Conservation (phyloP, 139 green algal genomes). For the Micractinium sp. region DNA sequence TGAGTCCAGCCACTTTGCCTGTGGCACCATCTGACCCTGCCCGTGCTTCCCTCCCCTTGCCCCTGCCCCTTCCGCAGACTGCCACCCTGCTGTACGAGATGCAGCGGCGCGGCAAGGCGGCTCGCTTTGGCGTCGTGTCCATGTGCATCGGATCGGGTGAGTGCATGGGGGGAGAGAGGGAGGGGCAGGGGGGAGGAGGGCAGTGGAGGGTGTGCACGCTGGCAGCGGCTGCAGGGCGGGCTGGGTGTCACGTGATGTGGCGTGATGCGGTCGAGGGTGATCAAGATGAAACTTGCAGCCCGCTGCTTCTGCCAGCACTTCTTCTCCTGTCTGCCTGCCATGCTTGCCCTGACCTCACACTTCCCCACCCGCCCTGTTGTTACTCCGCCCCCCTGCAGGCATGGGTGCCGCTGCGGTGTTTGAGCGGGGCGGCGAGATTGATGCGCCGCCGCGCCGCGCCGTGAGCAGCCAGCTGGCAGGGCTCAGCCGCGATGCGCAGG, state of each 20-base stretch:
- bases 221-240: too few species aligned
- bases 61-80: slow-evolving; percentile 52
- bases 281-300: neutral
- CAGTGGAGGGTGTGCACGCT: too few species aligned
- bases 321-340: neutral
- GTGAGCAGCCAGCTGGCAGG: slow-evolving; percentile 17
- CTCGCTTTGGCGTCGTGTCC: slow-evolving; percentile 94
- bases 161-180: too few species aligned
- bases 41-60: neutral
- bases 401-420: slow-evolving; percentile 95
- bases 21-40: neutral
- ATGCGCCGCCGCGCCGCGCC: neutral
- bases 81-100: slow-evolving; percentile 98
- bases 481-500: slow-evolving; percentile 15
- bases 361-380: neutral
- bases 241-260: neutral
- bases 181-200: neutral
- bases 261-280: neutral
- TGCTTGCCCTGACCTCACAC: neutral
- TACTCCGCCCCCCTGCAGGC: slow-evolving; percentile 44
- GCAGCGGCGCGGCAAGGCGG: slow-evolving; percentile 76
- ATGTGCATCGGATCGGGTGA: slow-evolving; percentile 96
- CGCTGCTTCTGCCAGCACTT: neutral
- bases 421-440: slow-evolving; percentile 62
- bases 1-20: neutral